Evolutionary conservation across 2,329 filamentous ascomycete genomes (phyloP).

Genomic region (Macroventuria anomochaeta): DNA sequence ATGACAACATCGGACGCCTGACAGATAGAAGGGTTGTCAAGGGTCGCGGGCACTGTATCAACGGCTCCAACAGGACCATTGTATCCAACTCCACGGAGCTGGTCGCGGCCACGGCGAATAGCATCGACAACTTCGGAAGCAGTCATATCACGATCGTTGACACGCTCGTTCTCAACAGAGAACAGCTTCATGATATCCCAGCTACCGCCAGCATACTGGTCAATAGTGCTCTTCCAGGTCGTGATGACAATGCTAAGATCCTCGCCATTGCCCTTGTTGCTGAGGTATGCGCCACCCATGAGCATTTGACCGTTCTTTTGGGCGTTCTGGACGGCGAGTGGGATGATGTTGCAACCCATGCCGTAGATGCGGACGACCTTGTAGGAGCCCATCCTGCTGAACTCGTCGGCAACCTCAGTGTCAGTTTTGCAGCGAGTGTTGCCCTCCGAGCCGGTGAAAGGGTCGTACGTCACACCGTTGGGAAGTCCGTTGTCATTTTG

Average conservation of each 20-base stretch:
- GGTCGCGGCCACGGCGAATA: conserved; percentile 62
- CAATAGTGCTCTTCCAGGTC: conserved; percentile 65
- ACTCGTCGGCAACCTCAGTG: conserved; percentile 68
- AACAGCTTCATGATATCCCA: conserved; percentile 76
- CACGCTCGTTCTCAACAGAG: conserved; percentile 80
- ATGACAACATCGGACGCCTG: conserved; percentile 77
- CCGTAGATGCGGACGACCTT: conserved; percentile 77
- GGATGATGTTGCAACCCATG: conserved; percentile 76
- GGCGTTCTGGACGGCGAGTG: conserved; percentile 67
- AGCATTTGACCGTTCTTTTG: conserved; percentile 71
- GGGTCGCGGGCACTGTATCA: conserved; percentile 76
- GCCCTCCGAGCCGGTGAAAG: conserved; percentile 29
- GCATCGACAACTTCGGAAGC: conserved; percentile 64
- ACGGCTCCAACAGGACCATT: conserved; percentile 77
- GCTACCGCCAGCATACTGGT: conserved; percentile 54
- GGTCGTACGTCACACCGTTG: conserved; percentile 45
- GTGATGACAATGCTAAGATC: conserved; percentile 59
- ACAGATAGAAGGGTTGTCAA: conserved; percentile 73
- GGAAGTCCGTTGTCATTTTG: conserved; percentile 22
- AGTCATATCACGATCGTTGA: conserved; percentile 61
- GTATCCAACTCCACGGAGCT: conserved; percentile 69
- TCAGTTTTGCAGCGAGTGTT: conserved; percentile 67
- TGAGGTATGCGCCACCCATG: conserved; percentile 76
- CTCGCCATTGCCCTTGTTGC: conserved; percentile 55
- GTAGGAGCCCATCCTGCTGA: conserved; percentile 65